These are phyloP conservation scores for Tetrapisispora namnaoensis DNA, from an alignment of 805 yeast species.

Conservation along the genomic window DNA sequence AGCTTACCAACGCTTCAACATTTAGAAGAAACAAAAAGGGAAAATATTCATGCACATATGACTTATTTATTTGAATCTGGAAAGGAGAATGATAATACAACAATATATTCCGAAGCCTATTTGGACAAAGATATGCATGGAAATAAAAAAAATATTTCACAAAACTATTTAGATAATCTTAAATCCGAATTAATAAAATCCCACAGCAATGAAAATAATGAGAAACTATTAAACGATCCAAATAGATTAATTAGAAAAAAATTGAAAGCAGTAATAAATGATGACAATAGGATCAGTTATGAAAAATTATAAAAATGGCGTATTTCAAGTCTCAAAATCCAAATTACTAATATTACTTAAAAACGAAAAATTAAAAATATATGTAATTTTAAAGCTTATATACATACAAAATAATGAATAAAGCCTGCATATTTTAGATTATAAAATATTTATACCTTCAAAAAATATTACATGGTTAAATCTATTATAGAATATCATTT, in stretches of 20 bases:
- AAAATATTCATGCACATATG: background rate
- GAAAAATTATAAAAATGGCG: conserved; percentile 11
- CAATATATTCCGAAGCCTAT: background rate
- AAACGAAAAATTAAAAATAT: conserved; percentile 4
- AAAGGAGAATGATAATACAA: background rate
- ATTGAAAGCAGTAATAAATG: conserved; percentile 17
- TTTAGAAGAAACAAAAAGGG: background rate
- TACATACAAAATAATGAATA: background rate
- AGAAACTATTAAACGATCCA: conserved; percentile 3
- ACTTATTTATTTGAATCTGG: background rate
- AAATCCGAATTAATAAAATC: conserved; percentile 9
- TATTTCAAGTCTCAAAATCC: background rate
- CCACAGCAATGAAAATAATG: background rate
- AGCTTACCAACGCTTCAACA: conserved; percentile 1
- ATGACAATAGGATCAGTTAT: conserved; percentile 20
- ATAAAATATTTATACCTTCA: background rate
- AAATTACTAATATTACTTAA: no score
- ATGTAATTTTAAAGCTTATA: background rate
- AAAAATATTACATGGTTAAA: no score
- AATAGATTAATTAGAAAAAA: conserved; percentile 10
- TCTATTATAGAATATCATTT: no score
- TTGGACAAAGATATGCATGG: background rate
- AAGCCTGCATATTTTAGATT: background rate
- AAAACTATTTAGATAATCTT: conserved; percentile 15
- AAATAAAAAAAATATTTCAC: conserved; percentile 12